Base-by-base conservation (phyloP, 208 protist genomes). In the Tritrichomonas foetus region DNA sequence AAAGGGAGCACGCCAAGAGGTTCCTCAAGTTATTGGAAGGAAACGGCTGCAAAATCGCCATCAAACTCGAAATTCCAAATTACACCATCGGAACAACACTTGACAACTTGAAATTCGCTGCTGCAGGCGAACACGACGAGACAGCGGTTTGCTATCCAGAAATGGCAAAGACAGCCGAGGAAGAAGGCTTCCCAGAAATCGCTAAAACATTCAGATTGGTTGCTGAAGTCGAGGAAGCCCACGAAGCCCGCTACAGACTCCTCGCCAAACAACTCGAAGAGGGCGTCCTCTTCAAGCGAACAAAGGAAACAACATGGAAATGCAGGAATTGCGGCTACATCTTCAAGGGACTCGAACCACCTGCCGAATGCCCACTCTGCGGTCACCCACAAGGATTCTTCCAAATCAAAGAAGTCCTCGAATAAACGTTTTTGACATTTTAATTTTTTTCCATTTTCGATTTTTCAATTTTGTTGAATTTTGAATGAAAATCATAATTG, bases 51-150 rank as follows among this genome's bases (percentile, higher is more conserved):
- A 8, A 8, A 64, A 36, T 82, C 5, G 27, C 47, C 14, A 25
- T 82, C 20, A 20, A 82, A 36, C 30, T 20, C 30, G 74, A 82
- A 30, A 50, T 82, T 36, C 74, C 74, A 82, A 30, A 8, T 8
- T 82, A 20, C 11, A 20, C 14, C 20, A 20, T 82, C n/a, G 41
- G 41, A 5, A 20, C n/a, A 25, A 82, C 74, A 50, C 39, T 82
- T 49, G 41, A 25, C 47, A 82, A 82, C 74, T 36, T 82, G 5
- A 25, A 36, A 25, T 30, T 50, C 11, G 74, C 74, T 53, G 74
- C 74, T 50, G 74, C 33, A n/a, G 74, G 74, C n/a, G 74, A 82
- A 82, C n/a, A 82, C 33, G 74, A 25, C 8, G 74, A 82, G 74
- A 33, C 47, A 33, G 25, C 41, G 41, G 5, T 22, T 11, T 33